Evolutionary conservation across 1,284 basidiomycete species (phyloP).

Genomic region (Rugosomyces carneus): DNA sequence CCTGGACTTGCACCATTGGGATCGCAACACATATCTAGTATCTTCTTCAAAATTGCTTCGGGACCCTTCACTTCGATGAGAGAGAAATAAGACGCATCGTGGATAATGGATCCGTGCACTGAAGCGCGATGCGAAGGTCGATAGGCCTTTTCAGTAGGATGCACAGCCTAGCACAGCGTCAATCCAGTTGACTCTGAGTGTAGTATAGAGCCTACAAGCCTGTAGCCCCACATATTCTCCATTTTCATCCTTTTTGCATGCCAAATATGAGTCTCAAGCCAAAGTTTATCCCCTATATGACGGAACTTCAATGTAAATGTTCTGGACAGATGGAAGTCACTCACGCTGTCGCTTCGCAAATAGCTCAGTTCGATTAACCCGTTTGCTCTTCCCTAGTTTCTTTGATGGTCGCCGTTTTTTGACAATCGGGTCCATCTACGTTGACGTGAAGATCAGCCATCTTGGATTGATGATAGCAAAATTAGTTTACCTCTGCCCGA

Average conservation of each 20-base stretch:
- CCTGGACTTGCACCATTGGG: constrained; percentile 50
- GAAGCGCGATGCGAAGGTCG: constrained; percentile 85
- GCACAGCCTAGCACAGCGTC: constrained; percentile 43
- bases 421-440: constrained; percentile 73
- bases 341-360: constrained; percentile 64
- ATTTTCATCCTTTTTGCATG: constrained; percentile 93
- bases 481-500: constrained; percentile 61
- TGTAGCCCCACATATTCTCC: constrained; percentile 85
- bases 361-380: constrained; percentile 42
- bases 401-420: constrained; percentile 52
- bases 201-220: constrained; percentile 49
- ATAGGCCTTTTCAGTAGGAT: constrained; percentile 86
- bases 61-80: constrained; percentile 69
- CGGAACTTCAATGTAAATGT: constrained; percentile 2
- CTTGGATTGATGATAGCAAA: neutral
- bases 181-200: neutral
- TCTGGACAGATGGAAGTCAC: constrained; percentile 17
- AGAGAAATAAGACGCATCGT: constrained; percentile 82
- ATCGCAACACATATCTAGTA: constrained; percentile 59
- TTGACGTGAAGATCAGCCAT: constrained; percentile 8
- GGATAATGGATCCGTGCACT: constrained; percentile 74
- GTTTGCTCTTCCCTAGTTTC: constrained; percentile 53
- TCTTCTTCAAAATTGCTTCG: constrained; percentile 42
- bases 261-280: constrained; percentile 93
- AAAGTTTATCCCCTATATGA: constrained; percentile 66